Conservation (phyloP, 352 stramenopile genomes). For the Pythium dissotocum region DNA sequence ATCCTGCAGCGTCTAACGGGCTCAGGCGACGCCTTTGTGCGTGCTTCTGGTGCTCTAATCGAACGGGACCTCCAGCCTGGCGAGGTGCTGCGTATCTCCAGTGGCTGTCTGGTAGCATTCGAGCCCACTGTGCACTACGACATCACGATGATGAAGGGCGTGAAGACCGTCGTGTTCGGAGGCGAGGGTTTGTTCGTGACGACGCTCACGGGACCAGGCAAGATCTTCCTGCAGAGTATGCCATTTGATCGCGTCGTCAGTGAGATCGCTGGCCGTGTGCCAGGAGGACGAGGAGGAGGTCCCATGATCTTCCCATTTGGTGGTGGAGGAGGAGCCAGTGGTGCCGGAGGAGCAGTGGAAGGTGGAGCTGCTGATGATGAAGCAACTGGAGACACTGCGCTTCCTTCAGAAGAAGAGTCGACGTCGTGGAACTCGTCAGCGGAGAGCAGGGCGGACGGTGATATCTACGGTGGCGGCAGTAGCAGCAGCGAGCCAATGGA, state of each 20-base stretch:
- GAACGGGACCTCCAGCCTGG: conserved; percentile 82
- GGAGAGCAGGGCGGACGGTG: conserved; percentile 24
- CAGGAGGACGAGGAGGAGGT: conserved; percentile 66
- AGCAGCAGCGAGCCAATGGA: conserved; percentile 8
- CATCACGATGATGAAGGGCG: conserved; percentile 90
- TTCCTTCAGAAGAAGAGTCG: background rate
- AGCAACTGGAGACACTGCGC: background rate
- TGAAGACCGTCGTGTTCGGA: conserved; percentile 95
- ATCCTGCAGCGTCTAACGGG: conserved; percentile 92
- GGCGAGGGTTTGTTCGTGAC: conserved; percentile 94
- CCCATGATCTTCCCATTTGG: conserved; percentile 87
- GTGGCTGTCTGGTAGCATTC: conserved; percentile 91
- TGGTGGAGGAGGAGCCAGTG: conserved; percentile 57
- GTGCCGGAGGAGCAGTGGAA: conserved; percentile 27
- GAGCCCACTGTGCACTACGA: conserved; percentile 87
- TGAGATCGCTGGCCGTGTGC: conserved; percentile 90
- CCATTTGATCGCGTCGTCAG: conserved; percentile 92
- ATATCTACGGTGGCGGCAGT: conserved; percentile 42
- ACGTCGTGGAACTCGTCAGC: conserved; percentile 40
- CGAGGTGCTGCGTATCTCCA: conserved; percentile 91
- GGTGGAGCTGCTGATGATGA: conserved; percentile 30
- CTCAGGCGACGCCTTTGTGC: conserved; percentile 90
- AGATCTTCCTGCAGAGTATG: conserved; percentile 91
- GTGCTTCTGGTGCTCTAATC: conserved; percentile 89
- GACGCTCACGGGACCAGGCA: conserved; percentile 89